Base-by-base conservation (phyloP, 345 rosid genomes). In the Populus tremula region DNA sequence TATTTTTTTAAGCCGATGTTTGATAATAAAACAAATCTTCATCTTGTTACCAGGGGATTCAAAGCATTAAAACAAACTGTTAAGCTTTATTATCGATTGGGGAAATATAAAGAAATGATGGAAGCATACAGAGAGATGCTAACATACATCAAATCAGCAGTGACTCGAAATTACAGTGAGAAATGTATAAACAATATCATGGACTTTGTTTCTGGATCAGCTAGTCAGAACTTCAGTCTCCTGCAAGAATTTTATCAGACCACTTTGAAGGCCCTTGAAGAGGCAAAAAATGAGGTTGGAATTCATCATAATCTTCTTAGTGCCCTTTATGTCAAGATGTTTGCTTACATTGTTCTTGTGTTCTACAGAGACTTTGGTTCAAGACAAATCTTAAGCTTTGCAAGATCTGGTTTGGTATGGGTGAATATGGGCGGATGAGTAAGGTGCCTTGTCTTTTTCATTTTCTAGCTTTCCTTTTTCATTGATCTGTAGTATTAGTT, bases 141-240 rank as follows among this genome's bases (percentile, higher is more conserved):
- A 59, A 92, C 98, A 3, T 96, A 96, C 72, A 96, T 96, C 81
- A 94, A 91, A 82, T 94, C 99, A 56, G 98, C 98, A 35, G 99
- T 96, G 76, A 96, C 99, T 5, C 84, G 98, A 54, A 94, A 96
- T 73, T 92, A 94, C 87, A 96, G 99, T 70, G 99, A 96, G 84
- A 96, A 96, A 84, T 96, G 99, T 78, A 91, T 96, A 86, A 96
- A 96, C 85, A 96, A 90, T 71, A 94, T 96, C 66, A 96, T 96
- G 99, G 99, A 96, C 84, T 96, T 91, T 82, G 97, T 96, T 78
- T 96, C 99, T 77, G 98, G 98, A 75, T 94, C 97, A 82, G 97
- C 98, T 82, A 94, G 97, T 86, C 98, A 90, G 88, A 96, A 90
- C 80, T 92, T 90, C 86, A 85, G 86, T 73, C 96, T 96, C 70